Percentiles rank a stretch among this genome's conserved stretches.
Evolutionary conservation across 176 grass and related monocot genomes (phyloP).

Genomic region (Puccinellia tenuiflora): DNA sequence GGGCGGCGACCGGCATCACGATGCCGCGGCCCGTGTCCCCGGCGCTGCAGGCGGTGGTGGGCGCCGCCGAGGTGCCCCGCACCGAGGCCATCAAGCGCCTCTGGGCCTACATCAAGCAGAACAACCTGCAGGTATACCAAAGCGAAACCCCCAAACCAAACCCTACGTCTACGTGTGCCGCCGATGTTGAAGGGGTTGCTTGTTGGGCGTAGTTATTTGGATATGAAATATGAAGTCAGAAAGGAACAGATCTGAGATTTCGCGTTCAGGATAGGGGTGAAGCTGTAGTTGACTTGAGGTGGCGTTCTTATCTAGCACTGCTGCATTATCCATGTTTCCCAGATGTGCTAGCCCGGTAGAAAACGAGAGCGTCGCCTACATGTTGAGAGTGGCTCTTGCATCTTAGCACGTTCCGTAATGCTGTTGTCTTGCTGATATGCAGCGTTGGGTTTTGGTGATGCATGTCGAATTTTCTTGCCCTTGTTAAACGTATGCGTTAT

Average conservation of each 20-base stretch:
- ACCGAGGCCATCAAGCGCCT: constrained; percentile 83
- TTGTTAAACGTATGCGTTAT: background rate
- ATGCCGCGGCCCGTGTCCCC: constrained; percentile 57
- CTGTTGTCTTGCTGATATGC: background rate
- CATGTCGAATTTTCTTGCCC: background rate
- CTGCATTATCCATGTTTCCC: background rate
- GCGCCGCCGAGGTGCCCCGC: constrained; percentile 60
- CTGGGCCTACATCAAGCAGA: constrained; percentile 88
- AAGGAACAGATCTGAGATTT: background rate
- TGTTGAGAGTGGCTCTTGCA: background rate
- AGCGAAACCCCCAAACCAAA: constrained; percentile 3
- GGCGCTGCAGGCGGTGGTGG: constrained; percentile 66
- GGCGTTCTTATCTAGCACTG: background rate
- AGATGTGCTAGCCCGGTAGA: background rate
- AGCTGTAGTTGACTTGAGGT: background rate
- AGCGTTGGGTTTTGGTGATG: background rate
- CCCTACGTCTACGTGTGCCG: no score
- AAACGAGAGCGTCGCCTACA: background rate
- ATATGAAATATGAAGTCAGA: background rate
- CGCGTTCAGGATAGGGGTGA: background rate
- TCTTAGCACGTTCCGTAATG: background rate
- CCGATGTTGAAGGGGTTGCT: no score
- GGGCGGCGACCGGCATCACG: constrained; percentile 57
- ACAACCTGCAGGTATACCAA: constrained; percentile 61
- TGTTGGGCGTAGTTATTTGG: background rate